Percentiles rank a stretch among this genome's conserved stretches.
Evolutionary conservation across 352 stramenopile species (phyloP).

Genomic region (Phytophthora cajani): DNA sequence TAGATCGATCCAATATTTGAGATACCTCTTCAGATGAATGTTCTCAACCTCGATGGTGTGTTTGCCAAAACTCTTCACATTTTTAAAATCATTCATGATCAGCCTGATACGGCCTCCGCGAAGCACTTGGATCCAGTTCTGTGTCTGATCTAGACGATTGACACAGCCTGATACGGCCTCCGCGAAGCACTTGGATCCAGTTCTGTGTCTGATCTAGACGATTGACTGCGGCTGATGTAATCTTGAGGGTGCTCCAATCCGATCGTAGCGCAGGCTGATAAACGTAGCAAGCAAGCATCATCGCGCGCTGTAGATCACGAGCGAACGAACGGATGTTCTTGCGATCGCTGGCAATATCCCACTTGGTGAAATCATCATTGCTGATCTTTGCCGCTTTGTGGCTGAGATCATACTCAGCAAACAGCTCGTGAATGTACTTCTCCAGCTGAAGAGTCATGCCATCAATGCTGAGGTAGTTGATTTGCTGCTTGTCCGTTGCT

Average conservation of each 20-base stretch:
- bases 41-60: not conserved
- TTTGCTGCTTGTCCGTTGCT: not conserved
- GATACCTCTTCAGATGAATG: not conserved
- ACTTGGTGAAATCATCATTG: not conserved
- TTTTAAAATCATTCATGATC: constrained; percentile 2
- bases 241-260: not conserved
- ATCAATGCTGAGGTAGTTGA: not conserved
- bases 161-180: not conserved
- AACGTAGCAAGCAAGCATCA: not conserved
- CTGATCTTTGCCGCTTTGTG: not conserved
- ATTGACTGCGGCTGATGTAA: not conserved
- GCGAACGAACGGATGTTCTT: not conserved
- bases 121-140: not conserved
- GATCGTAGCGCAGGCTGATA: not conserved
- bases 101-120: not conserved
- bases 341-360: not conserved
- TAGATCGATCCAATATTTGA: constrained; percentile 1
- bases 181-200: not conserved
- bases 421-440: not conserved
- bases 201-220: not conserved
- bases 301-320: not conserved
- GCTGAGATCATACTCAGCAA: not conserved
- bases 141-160: not conserved
- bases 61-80: not conserved
- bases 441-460: not conserved